Percentiles rank a stretch among this genome's conserved stretches.
Evolutionary conservation across 2,329 filamentous ascomycete species (phyloP).

Genomic region (Achaetomium macrosporum): DNA sequence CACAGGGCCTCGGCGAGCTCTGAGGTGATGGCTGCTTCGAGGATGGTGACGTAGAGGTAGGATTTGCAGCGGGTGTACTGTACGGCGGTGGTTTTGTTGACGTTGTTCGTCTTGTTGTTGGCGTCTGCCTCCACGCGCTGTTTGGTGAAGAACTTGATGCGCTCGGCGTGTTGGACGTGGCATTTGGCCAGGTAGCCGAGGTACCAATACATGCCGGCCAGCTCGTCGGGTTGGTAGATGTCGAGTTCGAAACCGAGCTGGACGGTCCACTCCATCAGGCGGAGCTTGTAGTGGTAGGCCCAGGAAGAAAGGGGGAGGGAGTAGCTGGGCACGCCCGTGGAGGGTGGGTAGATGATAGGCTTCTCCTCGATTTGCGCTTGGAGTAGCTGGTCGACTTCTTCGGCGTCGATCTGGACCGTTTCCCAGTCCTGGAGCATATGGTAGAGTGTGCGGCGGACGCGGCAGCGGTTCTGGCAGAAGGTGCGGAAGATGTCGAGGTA

Average conservation of each 20-base stretch:
- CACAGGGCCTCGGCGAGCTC: constrained; percentile 50
- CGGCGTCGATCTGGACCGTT: constrained; percentile 71
- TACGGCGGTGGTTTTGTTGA: background rate
- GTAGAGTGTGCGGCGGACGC: constrained; percentile 81
- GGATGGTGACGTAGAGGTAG: constrained; percentile 54
- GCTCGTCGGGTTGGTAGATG: constrained; percentile 79
- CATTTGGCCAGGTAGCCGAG: constrained; percentile 67
- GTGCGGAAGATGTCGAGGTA: constrained; percentile 81
- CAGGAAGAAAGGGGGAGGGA: constrained; percentile 77
- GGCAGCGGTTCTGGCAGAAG: constrained; percentile 83
- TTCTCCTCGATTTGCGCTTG: constrained; percentile 56
- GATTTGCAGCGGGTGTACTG: constrained; percentile 45
- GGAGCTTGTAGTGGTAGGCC: constrained; percentile 86
- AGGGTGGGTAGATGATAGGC: constrained; percentile 45
- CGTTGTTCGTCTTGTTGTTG: background rate
- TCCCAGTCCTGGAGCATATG: constrained; percentile 83
- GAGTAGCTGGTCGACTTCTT: constrained; percentile 66
- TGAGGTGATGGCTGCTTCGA: constrained; percentile 60
- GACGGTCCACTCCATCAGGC: constrained; percentile 77
- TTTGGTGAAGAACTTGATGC: constrained; percentile 62
- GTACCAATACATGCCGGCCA: constrained; percentile 88
- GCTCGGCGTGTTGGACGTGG: constrained; percentile 62
- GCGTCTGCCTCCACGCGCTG: constrained; percentile 26
- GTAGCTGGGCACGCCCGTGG: constrained; percentile 50
- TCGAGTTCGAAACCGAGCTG: constrained; percentile 93